Conservation (phyloP, 495 filamentous ascomycete species). For the Penicillium salamii region DNA sequence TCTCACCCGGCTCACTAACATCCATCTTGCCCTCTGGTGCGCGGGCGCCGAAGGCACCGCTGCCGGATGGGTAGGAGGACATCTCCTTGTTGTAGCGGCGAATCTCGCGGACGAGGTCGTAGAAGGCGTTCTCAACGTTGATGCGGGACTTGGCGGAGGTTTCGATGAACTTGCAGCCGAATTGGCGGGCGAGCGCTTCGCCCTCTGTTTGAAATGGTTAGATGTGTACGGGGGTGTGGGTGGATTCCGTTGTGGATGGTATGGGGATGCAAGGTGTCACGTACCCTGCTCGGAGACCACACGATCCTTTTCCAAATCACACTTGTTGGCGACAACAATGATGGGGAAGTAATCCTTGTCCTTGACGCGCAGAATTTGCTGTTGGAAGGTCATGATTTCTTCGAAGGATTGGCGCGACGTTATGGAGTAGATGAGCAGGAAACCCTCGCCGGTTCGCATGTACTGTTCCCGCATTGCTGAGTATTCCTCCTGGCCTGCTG, state of each 20-base stretch:
- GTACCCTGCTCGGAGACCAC: constrained; percentile 88
- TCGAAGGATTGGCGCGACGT: constrained; percentile 96
- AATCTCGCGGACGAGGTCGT: constrained; percentile 95
- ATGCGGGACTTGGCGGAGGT: constrained; percentile 97
- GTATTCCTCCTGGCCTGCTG: constrained; percentile 98
- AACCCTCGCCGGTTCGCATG: constrained; percentile 98
- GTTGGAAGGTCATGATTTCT: constrained; percentile 96
- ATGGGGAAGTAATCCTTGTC: constrained; percentile 99
- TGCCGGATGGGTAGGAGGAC: constrained; percentile 73
- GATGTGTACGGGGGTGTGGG: neutral
- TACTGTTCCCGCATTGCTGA: constrained; percentile 99
- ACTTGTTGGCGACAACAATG: constrained; percentile 99
- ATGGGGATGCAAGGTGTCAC: constrained; percentile 20
- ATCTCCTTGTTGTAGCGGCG: constrained; percentile 97
- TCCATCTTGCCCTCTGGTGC: constrained; percentile 72
- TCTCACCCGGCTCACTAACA: constrained; percentile 65
- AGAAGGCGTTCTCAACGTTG: constrained; percentile 98
- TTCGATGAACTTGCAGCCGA: constrained; percentile 97
- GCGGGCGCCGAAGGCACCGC: constrained; percentile 56
- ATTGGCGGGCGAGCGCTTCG: constrained; percentile 76
- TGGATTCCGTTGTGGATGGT: neutral
- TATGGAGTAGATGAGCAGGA: constrained; percentile 97
- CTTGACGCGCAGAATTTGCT: constrained; percentile 97
- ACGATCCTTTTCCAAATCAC: constrained; percentile 89
- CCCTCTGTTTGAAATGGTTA: constrained; percentile 69